phyloP scores from a whole-genome alignment of 2,329 filamentous ascomycete genomes.

The Cytospora chrysosperma region DNA sequence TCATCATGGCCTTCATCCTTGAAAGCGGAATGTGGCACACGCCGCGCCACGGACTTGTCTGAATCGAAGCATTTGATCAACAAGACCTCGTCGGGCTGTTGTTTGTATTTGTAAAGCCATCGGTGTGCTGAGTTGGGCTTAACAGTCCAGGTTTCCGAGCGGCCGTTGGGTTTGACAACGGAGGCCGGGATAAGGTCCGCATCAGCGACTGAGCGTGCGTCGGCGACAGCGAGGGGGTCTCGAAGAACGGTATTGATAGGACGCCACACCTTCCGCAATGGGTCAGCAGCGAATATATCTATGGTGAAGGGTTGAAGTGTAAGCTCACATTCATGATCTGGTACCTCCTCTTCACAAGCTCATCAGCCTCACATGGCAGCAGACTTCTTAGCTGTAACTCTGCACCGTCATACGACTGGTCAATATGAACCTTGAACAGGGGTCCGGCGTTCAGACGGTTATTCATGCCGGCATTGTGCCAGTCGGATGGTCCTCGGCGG shows the following conservation, averaged over 20 bases:
- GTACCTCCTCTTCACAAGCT: constrained; percentile 33
- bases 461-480: constrained; percentile 67
- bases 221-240: constrained; percentile 43
- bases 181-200: constrained; percentile 39
- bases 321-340: constrained; percentile 41
- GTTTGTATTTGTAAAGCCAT: constrained; percentile 53
- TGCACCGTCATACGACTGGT: constrained; percentile 37
- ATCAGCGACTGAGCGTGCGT: constrained; percentile 38
- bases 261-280: constrained; percentile 40
- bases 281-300: neutral
- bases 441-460: constrained; percentile 57
- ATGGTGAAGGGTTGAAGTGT: too few species aligned
- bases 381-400: constrained; percentile 26
- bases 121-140: constrained; percentile 5
- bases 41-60: constrained; percentile 34
- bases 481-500: constrained; percentile 50
- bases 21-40: constrained; percentile 31
- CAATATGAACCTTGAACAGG: constrained; percentile 48
- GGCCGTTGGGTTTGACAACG: constrained; percentile 35
- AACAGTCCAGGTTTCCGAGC: constrained; percentile 13
- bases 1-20: constrained; percentile 34
- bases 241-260: constrained; percentile 47
- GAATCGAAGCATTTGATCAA: constrained; percentile 63
- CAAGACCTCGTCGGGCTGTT: constrained; percentile 53
- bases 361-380: constrained; percentile 28